phyloP scores from a whole-genome alignment of 163 green algal genomes.

The Coccomyxa subellipsoidea region DNA sequence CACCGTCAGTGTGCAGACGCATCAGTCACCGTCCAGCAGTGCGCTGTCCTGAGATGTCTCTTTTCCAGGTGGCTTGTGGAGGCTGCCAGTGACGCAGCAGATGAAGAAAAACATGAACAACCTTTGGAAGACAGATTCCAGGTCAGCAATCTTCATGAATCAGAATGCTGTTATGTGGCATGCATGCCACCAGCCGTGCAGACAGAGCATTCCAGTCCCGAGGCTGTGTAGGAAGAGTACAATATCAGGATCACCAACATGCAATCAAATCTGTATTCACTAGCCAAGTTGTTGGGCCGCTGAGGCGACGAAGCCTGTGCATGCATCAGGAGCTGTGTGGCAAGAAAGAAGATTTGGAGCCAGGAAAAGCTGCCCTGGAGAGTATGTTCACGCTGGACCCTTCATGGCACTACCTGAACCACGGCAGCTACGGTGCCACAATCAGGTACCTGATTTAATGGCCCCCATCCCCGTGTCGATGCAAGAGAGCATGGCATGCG shows the following conservation, averaged over 20 bases:
- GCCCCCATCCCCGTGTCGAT: too few relatives aligned
- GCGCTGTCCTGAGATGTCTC: too few relatives aligned
- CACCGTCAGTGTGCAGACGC: too few relatives aligned
- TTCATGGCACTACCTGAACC: constrained; percentile 52
- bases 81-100: neutral
- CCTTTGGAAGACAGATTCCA: neutral
- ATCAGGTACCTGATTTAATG: constrained; percentile 34
- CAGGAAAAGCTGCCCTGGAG: neutral
- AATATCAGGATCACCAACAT: too few relatives aligned
- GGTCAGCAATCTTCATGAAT: neutral
- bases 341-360: neutral
- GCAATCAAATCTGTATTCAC: too few relatives aligned
- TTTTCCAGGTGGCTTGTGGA: constrained; percentile 6
- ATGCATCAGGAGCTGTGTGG: neutral
- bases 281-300: neutral
- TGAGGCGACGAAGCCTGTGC: neutral
- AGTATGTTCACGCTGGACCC: neutral
- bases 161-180: too few relatives aligned
- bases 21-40: too few relatives aligned
- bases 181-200: too few relatives aligned
- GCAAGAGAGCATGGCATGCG: too few relatives aligned
- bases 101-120: neutral
- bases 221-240: too few relatives aligned
- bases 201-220: too few relatives aligned
- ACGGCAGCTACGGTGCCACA: constrained; percentile 60